Evolutionary conservation across 2,329 filamentous ascomycete genomes (phyloP), one percentile per base, ranked within the genome.

Genomic region (Reticulascus tulasneorum): DNA sequence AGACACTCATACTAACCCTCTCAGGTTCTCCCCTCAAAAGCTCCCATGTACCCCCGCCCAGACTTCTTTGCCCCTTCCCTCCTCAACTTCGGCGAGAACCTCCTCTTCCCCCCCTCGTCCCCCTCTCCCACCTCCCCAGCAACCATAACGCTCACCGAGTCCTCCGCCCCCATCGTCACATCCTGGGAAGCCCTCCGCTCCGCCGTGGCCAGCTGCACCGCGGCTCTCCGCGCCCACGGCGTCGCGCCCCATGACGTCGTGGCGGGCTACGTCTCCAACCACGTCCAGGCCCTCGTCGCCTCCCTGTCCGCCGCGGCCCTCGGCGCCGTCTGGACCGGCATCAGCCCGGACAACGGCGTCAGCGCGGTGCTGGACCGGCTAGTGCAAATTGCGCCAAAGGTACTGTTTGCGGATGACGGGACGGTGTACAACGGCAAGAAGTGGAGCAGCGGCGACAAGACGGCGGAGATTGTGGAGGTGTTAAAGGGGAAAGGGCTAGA

Each of bases 71-170:
- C 79, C 38, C 83, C 82, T 9, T 77, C 86, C 11, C 79, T 71
- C 39, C 71, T 97, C 47, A 98, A 97, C 61, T 97, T 96, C 57
- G 90, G 91, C 18, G 87, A 97, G 65, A 98, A 98, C 58, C 71
- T 97, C 35, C 78, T 98, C 4, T 96, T 83, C 58, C 91, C 91
- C 4, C 70, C 69, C 32, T 66, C 75, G 23, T 51, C 64, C 11
- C 60, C 79, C 7, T 65, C 83, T 45, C 75, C 82, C 33, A 61
- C 78, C 29, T 69, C 74, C 5, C 62, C 77, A 7, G 90, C 90
- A 13, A 73, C 94, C 29, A 84, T 96, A 50, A 86, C 84, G 18
- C 82, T 79, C 5, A 95, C 88, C 9, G 91, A 97, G 63, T 59
- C 69, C 11, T 71, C 76, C 33, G 75, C 85, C 50, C 67, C 70